phyloP scores from a whole-genome alignment of 495 filamentous ascomycete species.

The Talaromyces adpressus region DNA sequence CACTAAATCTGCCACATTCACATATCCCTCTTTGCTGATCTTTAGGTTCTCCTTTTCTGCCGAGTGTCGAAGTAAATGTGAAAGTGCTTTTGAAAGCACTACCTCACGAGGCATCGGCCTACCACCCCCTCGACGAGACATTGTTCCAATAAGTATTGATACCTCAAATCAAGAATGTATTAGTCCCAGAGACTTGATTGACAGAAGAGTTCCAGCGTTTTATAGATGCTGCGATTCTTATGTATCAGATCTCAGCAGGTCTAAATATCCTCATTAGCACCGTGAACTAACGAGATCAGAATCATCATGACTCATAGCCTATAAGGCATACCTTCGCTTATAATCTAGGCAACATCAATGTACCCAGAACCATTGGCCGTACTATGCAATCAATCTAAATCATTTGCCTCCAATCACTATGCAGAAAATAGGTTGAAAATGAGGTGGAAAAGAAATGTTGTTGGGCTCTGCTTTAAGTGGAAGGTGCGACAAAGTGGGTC shows the following conservation, averaged over 20 bases:
- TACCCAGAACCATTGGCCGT: neutral
- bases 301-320: neutral
- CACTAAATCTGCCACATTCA: constrained; percentile 70
- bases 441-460: neutral
- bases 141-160: neutral
- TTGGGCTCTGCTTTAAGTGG: neutral
- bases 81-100: constrained; percentile 73
- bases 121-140: constrained; percentile 8
- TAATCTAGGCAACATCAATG: neutral
- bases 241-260: neutral
- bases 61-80: constrained; percentile 73
- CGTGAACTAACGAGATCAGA: neutral
- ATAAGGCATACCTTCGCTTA: neutral
- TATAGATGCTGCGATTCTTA: neutral
- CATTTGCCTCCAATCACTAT: neutral
- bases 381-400: neutral
- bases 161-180: neutral
- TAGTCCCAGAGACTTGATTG: neutral
- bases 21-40: constrained; percentile 74
- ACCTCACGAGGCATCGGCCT: constrained; percentile 38
- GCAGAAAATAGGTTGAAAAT: neutral
- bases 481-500: neutral
- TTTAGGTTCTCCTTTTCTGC: constrained; percentile 70
- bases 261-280: neutral
- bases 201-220: too few relatives aligned